Evolutionary conservation across 192 early-diverging fungal species (phyloP).

Genomic region (Podila epigama): DNA sequence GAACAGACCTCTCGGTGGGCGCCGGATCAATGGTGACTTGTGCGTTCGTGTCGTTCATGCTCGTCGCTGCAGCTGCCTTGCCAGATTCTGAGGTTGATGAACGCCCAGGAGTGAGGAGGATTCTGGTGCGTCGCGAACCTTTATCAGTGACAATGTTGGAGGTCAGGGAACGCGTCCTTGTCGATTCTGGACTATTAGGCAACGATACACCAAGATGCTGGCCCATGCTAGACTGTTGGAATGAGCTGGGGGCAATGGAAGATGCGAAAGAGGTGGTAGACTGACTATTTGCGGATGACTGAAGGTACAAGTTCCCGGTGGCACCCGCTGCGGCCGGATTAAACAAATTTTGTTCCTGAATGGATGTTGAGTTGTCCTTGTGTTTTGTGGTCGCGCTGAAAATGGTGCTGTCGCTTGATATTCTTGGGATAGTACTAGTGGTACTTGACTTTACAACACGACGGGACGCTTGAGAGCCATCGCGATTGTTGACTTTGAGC

Average conservation of each 20-base stretch:
- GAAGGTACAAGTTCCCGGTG: conserved; percentile 17
- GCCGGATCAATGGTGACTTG: conserved; percentile 51
- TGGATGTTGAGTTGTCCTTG: conserved; percentile 26
- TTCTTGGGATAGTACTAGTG: conserved; percentile 25
- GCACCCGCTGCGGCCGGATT: conserved; percentile 22
- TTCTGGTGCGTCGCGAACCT: conserved; percentile 43
- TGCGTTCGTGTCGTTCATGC: conserved; percentile 52
- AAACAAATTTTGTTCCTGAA: conserved; percentile 24
- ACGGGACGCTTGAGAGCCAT: conserved; percentile 6
- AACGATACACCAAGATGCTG: background rate
- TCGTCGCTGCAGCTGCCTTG: conserved; percentile 57
- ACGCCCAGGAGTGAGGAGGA: conserved; percentile 41
- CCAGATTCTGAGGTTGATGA: conserved; percentile 36
- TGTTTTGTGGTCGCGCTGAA: conserved; percentile 16
- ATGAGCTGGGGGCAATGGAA: conserved; percentile 19
- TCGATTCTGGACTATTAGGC: conserved; percentile 12
- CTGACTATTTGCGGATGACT: conserved; percentile 29
- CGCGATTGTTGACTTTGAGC: conserved; percentile 8
- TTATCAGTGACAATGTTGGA: conserved; percentile 52
- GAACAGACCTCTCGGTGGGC: conserved; percentile 17
- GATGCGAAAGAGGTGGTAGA: conserved; percentile 45
- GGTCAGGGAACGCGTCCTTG: conserved; percentile 22
- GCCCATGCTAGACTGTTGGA: conserved; percentile 15
- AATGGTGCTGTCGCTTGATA: conserved; percentile 50
- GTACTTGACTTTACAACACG: conserved; percentile 28